Conservation (phyloP, 2,329 filamentous ascomycete species). For the Knufia petricola region DNA sequence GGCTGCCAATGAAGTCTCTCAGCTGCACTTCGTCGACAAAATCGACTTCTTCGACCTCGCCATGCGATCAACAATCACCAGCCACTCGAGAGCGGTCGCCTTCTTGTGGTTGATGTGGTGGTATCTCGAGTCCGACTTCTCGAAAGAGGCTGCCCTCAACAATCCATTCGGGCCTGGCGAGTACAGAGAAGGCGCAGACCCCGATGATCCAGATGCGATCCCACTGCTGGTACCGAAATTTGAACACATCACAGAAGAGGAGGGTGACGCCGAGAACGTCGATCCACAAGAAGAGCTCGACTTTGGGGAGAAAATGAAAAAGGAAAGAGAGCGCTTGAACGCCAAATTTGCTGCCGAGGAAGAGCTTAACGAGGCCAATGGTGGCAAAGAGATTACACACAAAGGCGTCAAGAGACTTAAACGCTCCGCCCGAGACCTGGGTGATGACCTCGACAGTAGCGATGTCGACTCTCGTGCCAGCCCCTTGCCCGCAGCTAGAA, state of each 20-base stretch:
- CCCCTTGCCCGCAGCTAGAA: slow-evolving; percentile 17
- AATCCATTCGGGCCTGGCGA: slow-evolving; percentile 71
- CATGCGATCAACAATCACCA: slow-evolving; percentile 78
- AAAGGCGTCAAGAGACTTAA: slow-evolving; percentile 36
- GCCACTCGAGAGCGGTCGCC: slow-evolving; percentile 69
- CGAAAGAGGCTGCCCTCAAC: slow-evolving; percentile 71
- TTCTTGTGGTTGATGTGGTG: slow-evolving; percentile 99
- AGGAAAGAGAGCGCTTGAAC: slow-evolving; percentile 40
- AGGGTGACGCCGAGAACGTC: slow-evolving; percentile 42
- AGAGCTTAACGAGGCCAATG: slow-evolving; percentile 16
- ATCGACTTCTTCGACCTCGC: slow-evolving; percentile 94
- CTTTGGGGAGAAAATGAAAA: slow-evolving; percentile 40
- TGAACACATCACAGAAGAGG: slow-evolving; percentile 39
- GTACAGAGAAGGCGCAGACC: slow-evolving; percentile 19
- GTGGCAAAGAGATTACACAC: slow-evolving; percentile 30
- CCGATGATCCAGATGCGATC: slow-evolving; percentile 32
- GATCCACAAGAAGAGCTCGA: slow-evolving; percentile 40
- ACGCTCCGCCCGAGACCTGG: slow-evolving; percentile 28
- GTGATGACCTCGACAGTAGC: slow-evolving; percentile 18
- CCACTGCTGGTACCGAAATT: slow-evolving; percentile 40
- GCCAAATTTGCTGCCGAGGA: slow-evolving; percentile 32
- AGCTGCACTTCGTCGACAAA: slow-evolving; percentile 75
- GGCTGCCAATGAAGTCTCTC: slow-evolving; percentile 81
- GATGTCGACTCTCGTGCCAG: slow-evolving; percentile 22
- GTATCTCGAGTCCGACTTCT: slow-evolving; percentile 93